Percentiles rank a stretch among this genome's conserved stretches.
phyloP scores from a whole-genome alignment of 1,284 basidiomycete species.

The Agaricales sp. region DNA sequence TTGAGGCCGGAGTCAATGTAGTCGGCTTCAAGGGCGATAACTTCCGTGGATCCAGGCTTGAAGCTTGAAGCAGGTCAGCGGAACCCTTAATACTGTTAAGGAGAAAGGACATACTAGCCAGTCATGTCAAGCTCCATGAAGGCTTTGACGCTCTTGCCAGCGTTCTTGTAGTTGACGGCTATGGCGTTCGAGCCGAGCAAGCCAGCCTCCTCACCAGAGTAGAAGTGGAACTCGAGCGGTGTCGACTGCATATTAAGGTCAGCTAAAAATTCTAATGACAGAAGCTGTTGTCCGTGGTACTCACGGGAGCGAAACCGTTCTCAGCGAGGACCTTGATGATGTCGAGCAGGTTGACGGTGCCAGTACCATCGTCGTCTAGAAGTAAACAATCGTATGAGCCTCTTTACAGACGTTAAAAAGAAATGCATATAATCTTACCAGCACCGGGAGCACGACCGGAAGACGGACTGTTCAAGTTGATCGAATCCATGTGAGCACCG shows the following conservation, averaged over 20 bases:
- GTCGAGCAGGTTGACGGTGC: slow-evolving; percentile 57
- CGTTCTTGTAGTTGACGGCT: slow-evolving; percentile 38
- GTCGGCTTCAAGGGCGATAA: slow-evolving; percentile 35
- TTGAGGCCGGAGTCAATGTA: slow-evolving; percentile 39
- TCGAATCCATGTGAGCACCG: slow-evolving; percentile 58
- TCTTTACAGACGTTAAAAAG: neutral
- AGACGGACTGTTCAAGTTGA: slow-evolving; percentile 33
- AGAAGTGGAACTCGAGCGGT: slow-evolving; percentile 50
- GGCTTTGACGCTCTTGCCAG: slow-evolving; percentile 29
- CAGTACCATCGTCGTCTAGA: slow-evolving; percentile 58
- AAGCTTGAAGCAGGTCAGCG: slow-evolving; percentile 13
- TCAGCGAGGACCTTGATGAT: slow-evolving; percentile 45
- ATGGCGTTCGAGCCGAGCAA: slow-evolving; percentile 49
- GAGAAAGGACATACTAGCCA: slow-evolving; percentile 24
- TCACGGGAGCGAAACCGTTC: slow-evolving; percentile 35
- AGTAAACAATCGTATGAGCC: neutral
- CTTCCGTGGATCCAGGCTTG: slow-evolving; percentile 16
- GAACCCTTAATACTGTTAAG: neutral
- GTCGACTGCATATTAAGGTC: slow-evolving; percentile 34
- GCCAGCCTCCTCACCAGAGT: slow-evolving; percentile 46
- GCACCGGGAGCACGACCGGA: slow-evolving; percentile 50
- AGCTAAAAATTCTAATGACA: too few relatives aligned
- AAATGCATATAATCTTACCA: neutral
- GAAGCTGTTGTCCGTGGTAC: too few relatives aligned
- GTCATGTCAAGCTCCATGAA: slow-evolving; percentile 31